Conservation (phyloP, 139 green algal species). For the Chlorella sp. region DNA sequence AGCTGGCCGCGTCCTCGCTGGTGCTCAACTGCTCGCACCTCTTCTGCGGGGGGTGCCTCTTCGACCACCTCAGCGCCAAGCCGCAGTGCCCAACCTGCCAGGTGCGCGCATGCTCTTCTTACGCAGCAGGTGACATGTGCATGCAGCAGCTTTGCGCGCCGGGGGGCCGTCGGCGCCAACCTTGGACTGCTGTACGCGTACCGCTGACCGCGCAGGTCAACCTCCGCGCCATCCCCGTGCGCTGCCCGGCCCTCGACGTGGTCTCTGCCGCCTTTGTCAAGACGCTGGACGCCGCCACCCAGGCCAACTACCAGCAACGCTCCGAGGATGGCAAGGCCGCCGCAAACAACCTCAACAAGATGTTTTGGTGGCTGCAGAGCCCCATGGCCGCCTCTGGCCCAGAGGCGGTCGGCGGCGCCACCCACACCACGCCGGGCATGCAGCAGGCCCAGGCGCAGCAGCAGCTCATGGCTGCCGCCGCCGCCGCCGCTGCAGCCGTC, state of each 20-base stretch:
- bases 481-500: no score
- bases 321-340: neutral
- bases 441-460: no score
- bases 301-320: neutral
- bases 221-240: conserved; percentile 10
- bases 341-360: neutral
- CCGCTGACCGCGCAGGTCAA: neutral
- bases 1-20: conserved; percentile 17
- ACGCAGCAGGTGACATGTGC: no score
- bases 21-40: conserved; percentile 35
- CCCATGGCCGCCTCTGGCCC: neutral
- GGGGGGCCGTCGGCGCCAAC: no score
- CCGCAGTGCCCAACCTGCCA: conserved; percentile 32
- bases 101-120: conserved; percentile 10
- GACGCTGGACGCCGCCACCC: neutral
- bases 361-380: neutral
- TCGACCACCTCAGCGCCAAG: conserved; percentile 22
- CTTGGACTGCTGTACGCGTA: no score
- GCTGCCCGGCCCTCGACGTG: conserved; percentile 15
- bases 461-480: no score
- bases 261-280: neutral
- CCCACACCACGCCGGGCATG: no score
- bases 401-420: no score
- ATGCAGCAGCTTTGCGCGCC: no score
- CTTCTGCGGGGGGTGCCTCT: conserved; percentile 40